Evolutionary conservation across 371 early-diverging fungal species (phyloP).

Genomic region (Mycotypha africana): DNA sequence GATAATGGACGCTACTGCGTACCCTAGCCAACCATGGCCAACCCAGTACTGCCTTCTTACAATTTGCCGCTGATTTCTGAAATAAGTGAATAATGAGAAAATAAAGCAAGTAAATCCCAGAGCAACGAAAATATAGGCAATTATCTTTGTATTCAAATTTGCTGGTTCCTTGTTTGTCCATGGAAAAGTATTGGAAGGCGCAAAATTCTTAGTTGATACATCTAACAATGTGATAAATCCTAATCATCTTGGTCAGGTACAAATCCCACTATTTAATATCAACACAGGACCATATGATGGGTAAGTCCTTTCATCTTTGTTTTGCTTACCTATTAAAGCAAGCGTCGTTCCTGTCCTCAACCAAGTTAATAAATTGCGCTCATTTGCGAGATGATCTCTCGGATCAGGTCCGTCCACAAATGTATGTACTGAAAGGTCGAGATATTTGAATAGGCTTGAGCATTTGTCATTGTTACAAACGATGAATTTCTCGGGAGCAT

Average conservation of each 20-base stretch:
- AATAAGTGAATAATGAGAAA: slow-evolving; percentile 24
- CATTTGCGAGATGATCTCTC: slow-evolving; percentile 41
- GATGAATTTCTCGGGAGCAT: slow-evolving; percentile 23
- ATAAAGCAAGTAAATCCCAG: slow-evolving; percentile 30
- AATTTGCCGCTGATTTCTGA: slow-evolving; percentile 32
- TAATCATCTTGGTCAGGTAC: too few species aligned
- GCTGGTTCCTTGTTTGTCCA: slow-evolving; percentile 26
- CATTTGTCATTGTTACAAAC: slow-evolving; percentile 31
- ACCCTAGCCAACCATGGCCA: slow-evolving; percentile 38
- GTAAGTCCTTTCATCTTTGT: background rate
- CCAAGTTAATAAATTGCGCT: slow-evolving; percentile 30
- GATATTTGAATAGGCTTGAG: slow-evolving; percentile 24
- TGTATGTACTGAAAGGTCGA: slow-evolving; percentile 31
- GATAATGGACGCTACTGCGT: slow-evolving; percentile 27
- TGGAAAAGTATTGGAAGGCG: slow-evolving; percentile 32
- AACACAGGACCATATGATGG: too few species aligned
- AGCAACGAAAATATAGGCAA: slow-evolving; percentile 31
- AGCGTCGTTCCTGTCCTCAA: slow-evolving; percentile 35
- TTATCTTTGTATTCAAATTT: slow-evolving; percentile 14
- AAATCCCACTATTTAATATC: too few species aligned
- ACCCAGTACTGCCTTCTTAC: slow-evolving; percentile 25
- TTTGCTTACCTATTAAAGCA: slow-evolving; percentile 26
- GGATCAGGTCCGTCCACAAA: slow-evolving; percentile 38
- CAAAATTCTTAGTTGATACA: slow-evolving; percentile 28
- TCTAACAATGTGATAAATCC: slow-evolving; percentile 38